Base-by-base conservation (phyloP, 805 yeast genomes). In the Pichia scutulata region DNA sequence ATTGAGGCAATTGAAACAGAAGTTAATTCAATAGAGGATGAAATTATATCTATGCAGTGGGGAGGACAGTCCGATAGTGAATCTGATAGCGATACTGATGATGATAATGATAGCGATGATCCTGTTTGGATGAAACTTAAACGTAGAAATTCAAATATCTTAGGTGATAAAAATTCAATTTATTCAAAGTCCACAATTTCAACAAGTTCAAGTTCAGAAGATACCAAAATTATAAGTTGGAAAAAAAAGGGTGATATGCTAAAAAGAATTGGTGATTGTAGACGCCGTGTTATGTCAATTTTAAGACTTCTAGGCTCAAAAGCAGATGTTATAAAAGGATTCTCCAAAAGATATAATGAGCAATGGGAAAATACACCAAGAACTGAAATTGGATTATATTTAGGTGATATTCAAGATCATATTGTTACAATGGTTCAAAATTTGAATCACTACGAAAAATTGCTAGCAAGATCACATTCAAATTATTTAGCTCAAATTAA, bases 401-500 rank as follows among this genome's bases (percentile, higher is more conserved):
- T 93, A 52, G 96, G 97, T 18, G 99, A 93, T 71, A 93, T 93
- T 59, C 99, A 93, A 68, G 99, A 93, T 69, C 99, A 93, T 70
- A 83, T 93, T 36, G 88, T 93, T 23, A 93, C 99, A 1, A 93
- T 93, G 99, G 95, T 90, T 1, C 97, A 93, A 61, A 82, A 95
- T 4, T 73, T 93, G 55, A 90, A 89, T 62, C 99, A 93, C 67
- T 92, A 88, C 67, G 99, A 93, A 62, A 93, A 93, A 69, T 73
- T 93, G 43, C 74, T 93, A 49, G 95, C 97, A 1, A 75, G 99
- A 52, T 85, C 93, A n/a, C 99, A 93, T 68, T 86, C 96, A 10
- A 93, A 93, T 67, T 93, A 93, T 65, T 74, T 92, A 60, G 99
- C 99, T 1, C 98, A 92, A 64, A 86, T 93, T 63, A 93, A 93